Conservation (phyloP, 805 yeast genomes). For the Yarrowia sp. region DNA sequence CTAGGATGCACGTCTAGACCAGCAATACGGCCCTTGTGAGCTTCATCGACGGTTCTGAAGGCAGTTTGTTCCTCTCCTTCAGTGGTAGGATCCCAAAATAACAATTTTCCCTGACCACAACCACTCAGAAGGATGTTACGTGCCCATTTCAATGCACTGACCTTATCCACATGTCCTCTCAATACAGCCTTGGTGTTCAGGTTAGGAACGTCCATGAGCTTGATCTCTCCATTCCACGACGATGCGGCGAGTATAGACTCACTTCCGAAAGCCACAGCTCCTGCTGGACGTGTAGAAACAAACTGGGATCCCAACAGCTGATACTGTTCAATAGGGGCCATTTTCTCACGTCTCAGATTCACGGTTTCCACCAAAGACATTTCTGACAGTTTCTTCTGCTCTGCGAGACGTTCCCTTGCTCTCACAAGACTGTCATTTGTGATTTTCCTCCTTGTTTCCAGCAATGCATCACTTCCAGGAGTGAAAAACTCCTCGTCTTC, state of each 20-base stretch:
- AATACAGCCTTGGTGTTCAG: constrained; percentile 49
- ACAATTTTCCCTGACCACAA: constrained; percentile 57
- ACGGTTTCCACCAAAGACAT: constrained; percentile 56
- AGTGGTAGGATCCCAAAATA: constrained; percentile 48
- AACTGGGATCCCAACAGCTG: constrained; percentile 72
- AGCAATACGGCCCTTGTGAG: constrained; percentile 66
- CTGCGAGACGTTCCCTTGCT: constrained; percentile 55
- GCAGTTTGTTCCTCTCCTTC: constrained; percentile 41
- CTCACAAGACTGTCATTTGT: constrained; percentile 59
- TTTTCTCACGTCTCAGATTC: constrained; percentile 56
- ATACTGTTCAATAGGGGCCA: constrained; percentile 49
- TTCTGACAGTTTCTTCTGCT: constrained; percentile 49
- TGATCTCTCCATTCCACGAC: constrained; percentile 76
- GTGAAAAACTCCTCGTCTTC: constrained; percentile 86
- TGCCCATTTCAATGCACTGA: constrained; percentile 75
- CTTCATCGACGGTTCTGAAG: constrained; percentile 44
- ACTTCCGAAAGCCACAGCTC: constrained; percentile 58
- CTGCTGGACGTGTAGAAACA: constrained; percentile 71
- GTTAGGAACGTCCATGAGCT: constrained; percentile 47
- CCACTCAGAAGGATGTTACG: constrained; percentile 50
- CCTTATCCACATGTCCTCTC: constrained; percentile 67
- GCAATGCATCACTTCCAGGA: constrained; percentile 68
- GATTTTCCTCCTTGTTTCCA: constrained; percentile 59
- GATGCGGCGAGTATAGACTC: constrained; percentile 62
- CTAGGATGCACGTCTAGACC: constrained; percentile 70